Base-by-base conservation (phyloP, 1,284 basidiomycete genomes). In the Microbotryomycetes sp. region DNA sequence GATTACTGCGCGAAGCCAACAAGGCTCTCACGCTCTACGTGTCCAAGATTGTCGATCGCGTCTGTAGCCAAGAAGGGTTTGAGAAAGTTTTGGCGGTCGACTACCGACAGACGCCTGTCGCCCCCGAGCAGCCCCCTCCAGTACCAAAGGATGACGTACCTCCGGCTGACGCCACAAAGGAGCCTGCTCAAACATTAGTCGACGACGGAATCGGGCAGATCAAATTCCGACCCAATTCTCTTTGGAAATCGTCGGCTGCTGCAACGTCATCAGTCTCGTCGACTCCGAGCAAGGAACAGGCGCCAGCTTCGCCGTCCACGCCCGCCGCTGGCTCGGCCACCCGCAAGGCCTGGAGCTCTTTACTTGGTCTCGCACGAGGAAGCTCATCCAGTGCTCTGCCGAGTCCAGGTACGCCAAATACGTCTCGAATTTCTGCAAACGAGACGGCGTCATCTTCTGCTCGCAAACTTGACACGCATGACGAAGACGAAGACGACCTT, bases 71-170 rank as follows among this genome's bases (percentile, higher is more conserved):
- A 49, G 71, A 72, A 57, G 71, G 71, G 6, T 72, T 71, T 50
- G 71, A 72, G 26, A 72, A 71, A 51, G 69, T 72, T 18, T 59
- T 72, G 53, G 66, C 70, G 5, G 69, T 68, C 57, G 68, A 71
- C 56, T 68, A 66, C 45, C 64, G 65, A 21, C 51, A 55, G 29
- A 50, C 45, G 16, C 48, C 60, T 6, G 28, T 26, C 4, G 35
- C 31, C n/a, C 54, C 54, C 6, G 28, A 28, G 31, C 16, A 21
- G 18, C 54, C 28, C 27, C 4, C 31, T 52, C n/a, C n/a, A 29
- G 54, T 58, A 24, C 63, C 61, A 9, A 59, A 56, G 31, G 21
- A 45, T 7, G 54, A 47, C 3, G 28, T 52, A 24, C n/a, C 51
- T 4, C 52, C 54, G 18, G 46, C 27, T 51, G 56, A 5, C n/a